Percentiles rank a stretch among this genome's conserved stretches.
phyloP scores from a whole-genome alignment of 176 grass and related monocot genomes.

The Avena insularis region DNA sequence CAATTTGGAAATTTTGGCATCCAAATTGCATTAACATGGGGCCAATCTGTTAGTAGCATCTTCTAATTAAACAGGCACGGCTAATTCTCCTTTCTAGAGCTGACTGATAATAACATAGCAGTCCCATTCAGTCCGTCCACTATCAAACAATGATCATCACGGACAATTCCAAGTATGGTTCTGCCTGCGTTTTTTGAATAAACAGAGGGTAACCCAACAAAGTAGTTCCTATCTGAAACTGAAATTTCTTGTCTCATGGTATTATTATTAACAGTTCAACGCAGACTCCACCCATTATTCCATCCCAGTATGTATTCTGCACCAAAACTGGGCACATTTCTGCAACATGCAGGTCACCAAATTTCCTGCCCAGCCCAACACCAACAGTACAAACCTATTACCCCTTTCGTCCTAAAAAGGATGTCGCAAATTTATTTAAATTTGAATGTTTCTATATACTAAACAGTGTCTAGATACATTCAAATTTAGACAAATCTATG shows the following conservation, averaged over 20 bases:
- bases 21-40: not conserved
- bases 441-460: no score
- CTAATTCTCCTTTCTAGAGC: not conserved
- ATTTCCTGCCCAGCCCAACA: not conserved
- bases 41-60: not conserved
- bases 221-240: not conserved
- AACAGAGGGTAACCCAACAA: not conserved
- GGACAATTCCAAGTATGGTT: not conserved
- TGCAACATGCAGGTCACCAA: not conserved
- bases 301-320: not conserved
- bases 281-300: not conserved
- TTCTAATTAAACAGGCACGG: no score
- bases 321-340: not conserved
- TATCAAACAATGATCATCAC: not conserved
- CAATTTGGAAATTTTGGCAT: not conserved
- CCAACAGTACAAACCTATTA: not conserved
- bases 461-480: no score
- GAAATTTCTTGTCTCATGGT: not conserved
- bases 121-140: not conserved
- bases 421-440: no score
- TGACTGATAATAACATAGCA: not conserved
- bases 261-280: not conserved
- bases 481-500: no score
- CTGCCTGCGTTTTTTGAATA: not conserved
- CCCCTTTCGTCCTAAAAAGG: no score